Conservation (phyloP, 1,139 yeast species). For the Suhomyces taliae region DNA sequence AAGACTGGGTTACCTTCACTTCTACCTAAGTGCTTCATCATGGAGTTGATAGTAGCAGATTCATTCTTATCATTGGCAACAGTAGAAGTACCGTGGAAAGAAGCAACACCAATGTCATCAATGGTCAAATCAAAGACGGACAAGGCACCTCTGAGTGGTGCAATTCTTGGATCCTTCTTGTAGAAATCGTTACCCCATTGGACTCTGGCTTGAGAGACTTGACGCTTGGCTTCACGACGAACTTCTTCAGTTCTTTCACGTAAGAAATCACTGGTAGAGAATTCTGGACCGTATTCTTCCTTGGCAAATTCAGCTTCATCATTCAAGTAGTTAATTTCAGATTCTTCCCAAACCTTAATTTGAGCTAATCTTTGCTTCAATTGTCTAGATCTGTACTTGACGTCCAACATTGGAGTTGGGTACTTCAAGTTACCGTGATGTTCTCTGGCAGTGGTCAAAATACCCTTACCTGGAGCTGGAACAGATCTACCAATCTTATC, state of each 20-base stretch:
- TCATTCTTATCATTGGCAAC: conserved; percentile 98
- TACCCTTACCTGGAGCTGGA: conserved; percentile 99
- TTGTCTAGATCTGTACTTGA: conserved; percentile 94
- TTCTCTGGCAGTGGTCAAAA: conserved; percentile 96
- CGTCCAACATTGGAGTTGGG: conserved; percentile 79
- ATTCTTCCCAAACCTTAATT: conserved; percentile 81
- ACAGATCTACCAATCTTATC: conserved; percentile 98
- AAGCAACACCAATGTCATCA: conserved; percentile 94
- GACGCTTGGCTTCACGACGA: conserved; percentile 79
- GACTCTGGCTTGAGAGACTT: conserved; percentile 83
- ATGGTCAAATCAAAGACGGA: conserved; percentile 90
- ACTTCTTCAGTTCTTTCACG: conserved; percentile 88
- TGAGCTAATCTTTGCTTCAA: conserved; percentile 75
- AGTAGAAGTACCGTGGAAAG: conserved; percentile 99
- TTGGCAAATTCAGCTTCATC: conserved; percentile 58
- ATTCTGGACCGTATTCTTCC: conserved; percentile 62
- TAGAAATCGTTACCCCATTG: conserved; percentile 97
- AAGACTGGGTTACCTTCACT: conserved; percentile 95
- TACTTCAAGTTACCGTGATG: conserved; percentile 79
- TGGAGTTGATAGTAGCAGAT: conserved; percentile 82
- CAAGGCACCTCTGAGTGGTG: conserved; percentile 95
- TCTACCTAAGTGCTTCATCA: conserved; percentile 96
- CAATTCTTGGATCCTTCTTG: conserved; percentile 87
- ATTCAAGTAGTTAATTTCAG: conserved; percentile 60
- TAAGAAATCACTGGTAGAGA: conserved; percentile 56